A percentile compares a stretch with the other conserved stretches of the same genome.
phyloP scores from a whole-genome alignment of 2,329 filamentous ascomycete genomes.

The Trichoderma simmonsii region DNA sequence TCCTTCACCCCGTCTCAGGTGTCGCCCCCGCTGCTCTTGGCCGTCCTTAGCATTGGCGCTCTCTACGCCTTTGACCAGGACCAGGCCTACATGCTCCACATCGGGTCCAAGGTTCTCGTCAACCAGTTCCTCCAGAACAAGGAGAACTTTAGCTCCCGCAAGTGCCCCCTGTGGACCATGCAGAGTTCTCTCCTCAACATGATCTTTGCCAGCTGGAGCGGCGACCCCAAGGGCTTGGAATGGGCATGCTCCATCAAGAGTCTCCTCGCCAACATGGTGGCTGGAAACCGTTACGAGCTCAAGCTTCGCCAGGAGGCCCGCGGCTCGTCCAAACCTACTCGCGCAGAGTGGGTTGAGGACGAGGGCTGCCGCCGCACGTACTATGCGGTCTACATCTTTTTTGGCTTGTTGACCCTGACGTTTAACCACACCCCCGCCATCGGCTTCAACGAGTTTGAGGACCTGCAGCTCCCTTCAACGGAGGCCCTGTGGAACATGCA shows the following conservation, averaged over 20 bases:
- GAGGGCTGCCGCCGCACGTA: constrained; percentile 96
- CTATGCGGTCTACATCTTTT: constrained; percentile 99
- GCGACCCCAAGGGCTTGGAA: constrained; percentile 93
- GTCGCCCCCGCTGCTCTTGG: constrained; percentile 79
- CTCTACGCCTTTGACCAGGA: constrained; percentile 97
- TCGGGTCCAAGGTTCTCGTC: constrained; percentile 94
- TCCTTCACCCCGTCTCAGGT: constrained; percentile 81
- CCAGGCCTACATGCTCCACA: constrained; percentile 94
- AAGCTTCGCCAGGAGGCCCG: constrained; percentile 90
- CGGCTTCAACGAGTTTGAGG: constrained; percentile 97
- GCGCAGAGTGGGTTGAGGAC: constrained; percentile 92
- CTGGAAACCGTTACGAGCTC: constrained; percentile 92
- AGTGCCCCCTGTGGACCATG: constrained; percentile 98
- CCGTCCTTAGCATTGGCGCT: constrained; percentile 90
- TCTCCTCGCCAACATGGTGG: constrained; percentile 96
- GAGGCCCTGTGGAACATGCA: constrained; percentile 93
- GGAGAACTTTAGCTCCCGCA: constrained; percentile 96
- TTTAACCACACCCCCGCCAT: constrained; percentile 98
- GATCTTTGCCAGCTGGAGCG: constrained; percentile 99
- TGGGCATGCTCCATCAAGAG: constrained; percentile 99
- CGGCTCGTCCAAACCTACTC: constrained; percentile 69
- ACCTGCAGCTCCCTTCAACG: constrained; percentile 85
- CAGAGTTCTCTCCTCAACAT: constrained; percentile 96
- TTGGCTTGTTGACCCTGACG: constrained; percentile 87
- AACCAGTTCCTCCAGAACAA: constrained; percentile 98